These are phyloP conservation scores for Candida sojae DNA, from an alignment of 1,139 yeast species.

Conservation along the genomic window DNA sequence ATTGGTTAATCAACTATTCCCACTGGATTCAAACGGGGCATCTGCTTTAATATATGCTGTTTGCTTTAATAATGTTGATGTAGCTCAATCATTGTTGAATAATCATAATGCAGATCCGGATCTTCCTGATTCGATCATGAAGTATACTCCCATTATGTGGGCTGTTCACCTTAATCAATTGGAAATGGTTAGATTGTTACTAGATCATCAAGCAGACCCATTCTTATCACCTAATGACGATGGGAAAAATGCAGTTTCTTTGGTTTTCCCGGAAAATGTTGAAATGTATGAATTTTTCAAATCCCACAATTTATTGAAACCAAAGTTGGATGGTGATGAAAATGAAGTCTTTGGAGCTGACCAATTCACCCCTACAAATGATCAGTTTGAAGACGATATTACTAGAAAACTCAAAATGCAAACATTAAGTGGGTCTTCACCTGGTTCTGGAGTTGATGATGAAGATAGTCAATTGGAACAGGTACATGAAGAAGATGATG, in stretches of 20 bases:
- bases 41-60: constrained; percentile 55
- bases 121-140: constrained; percentile 31
- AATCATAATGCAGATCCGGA: constrained; percentile 42
- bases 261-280: constrained; percentile 33
- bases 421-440: constrained; percentile 32
- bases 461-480: constrained; percentile 26
- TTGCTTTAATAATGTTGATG: constrained; percentile 45
- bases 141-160: constrained; percentile 51
- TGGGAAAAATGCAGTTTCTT: constrained; percentile 33
- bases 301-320: constrained; percentile 41
- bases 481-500: constrained; percentile 30
- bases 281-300: constrained; percentile 40
- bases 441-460: constrained; percentile 18
- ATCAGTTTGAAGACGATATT: constrained; percentile 42
- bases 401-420: constrained; percentile 50
- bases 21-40: constrained; percentile 43
- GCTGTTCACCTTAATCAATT: constrained; percentile 43
- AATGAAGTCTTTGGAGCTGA: constrained; percentile 16
- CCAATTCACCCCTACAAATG: constrained; percentile 22
- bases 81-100: constrained; percentile 44
- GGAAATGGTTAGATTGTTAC: constrained; percentile 33
- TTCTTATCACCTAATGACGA: constrained; percentile 30
- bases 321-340: constrained; percentile 16
- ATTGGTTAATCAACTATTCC: constrained; percentile 30
- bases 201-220: constrained; percentile 47